A percentile compares a stretch with the other conserved stretches of the same genome.
phyloP scores from a whole-genome alignment of 2,329 filamentous ascomycete genomes.

The Fusarium sp. region DNA sequence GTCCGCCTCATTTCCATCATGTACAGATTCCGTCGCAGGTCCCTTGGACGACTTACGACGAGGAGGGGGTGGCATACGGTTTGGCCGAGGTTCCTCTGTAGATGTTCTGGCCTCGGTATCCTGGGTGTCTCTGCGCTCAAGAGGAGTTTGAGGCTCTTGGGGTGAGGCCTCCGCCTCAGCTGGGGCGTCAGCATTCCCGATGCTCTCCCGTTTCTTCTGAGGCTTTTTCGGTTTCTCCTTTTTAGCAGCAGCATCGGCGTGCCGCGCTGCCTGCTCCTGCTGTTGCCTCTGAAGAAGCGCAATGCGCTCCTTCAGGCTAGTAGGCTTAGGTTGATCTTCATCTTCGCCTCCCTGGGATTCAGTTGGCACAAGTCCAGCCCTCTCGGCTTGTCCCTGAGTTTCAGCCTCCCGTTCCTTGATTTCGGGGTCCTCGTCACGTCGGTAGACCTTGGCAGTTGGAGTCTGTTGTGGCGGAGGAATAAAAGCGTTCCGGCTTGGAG shows the following conservation, averaged over 20 bases:
- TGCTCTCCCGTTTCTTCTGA: constrained; percentile 75
- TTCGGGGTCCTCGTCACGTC: constrained; percentile 87
- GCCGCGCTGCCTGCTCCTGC: constrained; percentile 85
- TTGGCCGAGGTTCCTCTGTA: constrained; percentile 59
- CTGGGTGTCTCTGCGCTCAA: constrained; percentile 63
- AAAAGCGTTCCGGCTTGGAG: constrained; percentile 92
- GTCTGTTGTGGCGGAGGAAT: constrained; percentile 81
- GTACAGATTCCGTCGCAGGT: constrained; percentile 57
- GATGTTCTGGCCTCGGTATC: constrained; percentile 65
- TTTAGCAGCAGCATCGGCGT: constrained; percentile 81
- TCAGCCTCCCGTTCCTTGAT: constrained; percentile 75
- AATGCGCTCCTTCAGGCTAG: constrained; percentile 94
- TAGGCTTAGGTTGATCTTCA: constrained; percentile 90
- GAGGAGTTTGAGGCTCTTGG: constrained; percentile 45
- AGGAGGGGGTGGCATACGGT: constrained; percentile 58
- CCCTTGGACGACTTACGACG: constrained; percentile 67
- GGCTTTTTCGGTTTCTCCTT: constrained; percentile 88
- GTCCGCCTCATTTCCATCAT: constrained; percentile 74
- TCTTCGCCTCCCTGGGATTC: constrained; percentile 64
- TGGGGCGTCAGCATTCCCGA: constrained; percentile 50
- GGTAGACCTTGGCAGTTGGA: constrained; percentile 81
- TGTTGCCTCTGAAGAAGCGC: constrained; percentile 95
- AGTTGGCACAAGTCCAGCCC: constrained; percentile 70
- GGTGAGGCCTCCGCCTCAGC: constrained; percentile 50
- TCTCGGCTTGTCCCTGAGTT: constrained; percentile 75